Evolutionary conservation across 768 basidiomycete species (phyloP).

Genomic region (Podaxis rugospora): DNA sequence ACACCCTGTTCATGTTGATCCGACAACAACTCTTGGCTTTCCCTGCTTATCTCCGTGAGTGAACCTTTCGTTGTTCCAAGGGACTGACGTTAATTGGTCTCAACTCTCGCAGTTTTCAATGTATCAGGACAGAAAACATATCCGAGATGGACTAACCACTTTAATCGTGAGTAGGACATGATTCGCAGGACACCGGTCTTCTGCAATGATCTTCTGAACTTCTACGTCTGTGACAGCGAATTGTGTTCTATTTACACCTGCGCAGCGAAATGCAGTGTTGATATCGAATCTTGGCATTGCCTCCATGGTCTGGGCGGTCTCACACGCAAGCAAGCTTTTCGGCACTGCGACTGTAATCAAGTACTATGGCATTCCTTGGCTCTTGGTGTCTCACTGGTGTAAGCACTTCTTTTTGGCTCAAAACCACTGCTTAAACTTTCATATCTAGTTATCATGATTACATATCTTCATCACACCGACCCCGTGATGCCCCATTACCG

Average conservation of each 20-base stretch:
- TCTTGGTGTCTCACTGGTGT: conserved; percentile 54
- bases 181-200: not conserved
- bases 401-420: conserved; percentile 15
- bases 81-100: not conserved
- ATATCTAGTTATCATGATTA: conserved; percentile 44
- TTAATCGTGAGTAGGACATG: conserved; percentile 42
- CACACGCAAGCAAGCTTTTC: conserved; percentile 29
- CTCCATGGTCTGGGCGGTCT: conserved; percentile 39
- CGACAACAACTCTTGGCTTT: conserved; percentile 57
- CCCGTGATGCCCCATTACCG: conserved; percentile 54
- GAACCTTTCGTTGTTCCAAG: conserved; percentile 12
- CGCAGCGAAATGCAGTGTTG: conserved; percentile 47
- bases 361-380: conserved; percentile 52
- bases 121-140: conserved; percentile 58
- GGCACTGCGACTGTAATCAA: conserved; percentile 39
- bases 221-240: conserved; percentile 32
- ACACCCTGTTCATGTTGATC: conserved; percentile 50
- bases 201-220: not conserved
- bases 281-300: conserved; percentile 56
- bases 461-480: conserved; percentile 66
- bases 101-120: conserved; percentile 43
- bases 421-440: not conserved
- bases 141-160: conserved; percentile 64
- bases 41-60: conserved; percentile 57
- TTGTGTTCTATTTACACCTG: conserved; percentile 51